A percentile compares a stretch with the other conserved stretches of the same genome.
These are phyloP conservation scores for Panellus pusillus DNA, from an alignment of 768 basidiomycete genomes.

Conservation along the genomic window DNA sequence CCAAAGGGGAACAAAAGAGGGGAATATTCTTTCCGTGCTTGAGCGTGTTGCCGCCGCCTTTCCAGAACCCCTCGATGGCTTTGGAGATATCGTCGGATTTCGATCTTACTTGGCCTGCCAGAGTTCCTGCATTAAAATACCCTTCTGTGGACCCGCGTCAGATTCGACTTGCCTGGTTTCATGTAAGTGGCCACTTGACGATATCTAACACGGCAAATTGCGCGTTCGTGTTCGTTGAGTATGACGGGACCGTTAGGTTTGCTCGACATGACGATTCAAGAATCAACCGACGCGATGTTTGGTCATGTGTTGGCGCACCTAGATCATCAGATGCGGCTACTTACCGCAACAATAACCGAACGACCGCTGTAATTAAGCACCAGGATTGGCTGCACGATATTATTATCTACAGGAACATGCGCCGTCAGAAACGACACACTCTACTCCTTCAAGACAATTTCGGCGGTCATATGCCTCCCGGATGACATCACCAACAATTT, in stretches of 20 bases:
- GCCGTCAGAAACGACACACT: too few species aligned
- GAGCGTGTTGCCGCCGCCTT: constrained; percentile 4
- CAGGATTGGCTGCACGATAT: too few species aligned
- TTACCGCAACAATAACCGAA: too few species aligned
- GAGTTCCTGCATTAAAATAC: neutral
- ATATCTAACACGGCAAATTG: constrained; percentile 16
- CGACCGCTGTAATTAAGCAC: too few species aligned
- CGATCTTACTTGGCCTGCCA: neutral
- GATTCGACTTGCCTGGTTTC: constrained; percentile 6
- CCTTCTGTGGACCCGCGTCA: neutral
- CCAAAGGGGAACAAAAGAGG: constrained; percentile 14
- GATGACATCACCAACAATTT: too few species aligned
- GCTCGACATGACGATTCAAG: constrained; percentile 2
- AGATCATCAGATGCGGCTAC: too few species aligned
- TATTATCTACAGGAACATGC: too few species aligned
- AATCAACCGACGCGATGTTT: too few species aligned
- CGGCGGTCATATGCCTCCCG: too few species aligned
- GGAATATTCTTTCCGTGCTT: constrained; percentile 7
- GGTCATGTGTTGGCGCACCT: too few species aligned
- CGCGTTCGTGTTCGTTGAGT: constrained; percentile 3
- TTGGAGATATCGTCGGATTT: constrained; percentile 7
- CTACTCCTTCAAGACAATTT: too few species aligned
- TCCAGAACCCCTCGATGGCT: constrained; percentile 10
- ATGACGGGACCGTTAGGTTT: too few species aligned
- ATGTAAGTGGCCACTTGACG: constrained; percentile 14